Evolutionary conservation across 2,329 filamentous ascomycete genomes (phyloP).

Genomic region (Monosporascus sp.): DNA sequence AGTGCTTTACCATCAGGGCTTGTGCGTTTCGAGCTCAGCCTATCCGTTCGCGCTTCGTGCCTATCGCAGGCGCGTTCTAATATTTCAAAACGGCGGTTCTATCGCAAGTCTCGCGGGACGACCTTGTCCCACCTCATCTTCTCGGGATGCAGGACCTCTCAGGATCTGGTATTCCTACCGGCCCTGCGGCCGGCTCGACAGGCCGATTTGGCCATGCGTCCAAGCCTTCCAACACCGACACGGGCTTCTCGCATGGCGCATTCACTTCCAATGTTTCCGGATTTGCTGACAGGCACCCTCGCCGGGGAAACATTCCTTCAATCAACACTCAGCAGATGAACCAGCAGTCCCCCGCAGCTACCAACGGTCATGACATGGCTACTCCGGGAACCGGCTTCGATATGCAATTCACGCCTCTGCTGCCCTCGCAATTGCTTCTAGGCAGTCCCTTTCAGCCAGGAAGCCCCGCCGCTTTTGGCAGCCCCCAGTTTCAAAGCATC

Average conservation of each 20-base stretch:
- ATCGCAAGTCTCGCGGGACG: conserved; percentile 75
- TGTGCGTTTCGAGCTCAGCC: conserved; percentile 19
- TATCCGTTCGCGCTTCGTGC: conserved; percentile 29
- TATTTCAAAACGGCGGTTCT: conserved; percentile 75
- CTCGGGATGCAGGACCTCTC: conserved; percentile 90
- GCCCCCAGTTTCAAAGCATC: conserved; percentile 85
- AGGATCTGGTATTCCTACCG: conserved; percentile 53
- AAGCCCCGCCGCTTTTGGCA: conserved; percentile 83
- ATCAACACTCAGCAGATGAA: conserved; percentile 79
- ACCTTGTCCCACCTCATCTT: conserved; percentile 78
- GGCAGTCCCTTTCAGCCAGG: conserved; percentile 96
- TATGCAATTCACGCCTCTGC: conserved; percentile 96
- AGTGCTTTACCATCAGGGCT: conserved; percentile 21
- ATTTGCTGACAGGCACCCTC: conserved; percentile 81
- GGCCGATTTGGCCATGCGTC: conserved; percentile 68
- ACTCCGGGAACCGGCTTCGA: conserved; percentile 87
- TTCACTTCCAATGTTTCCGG: conserved; percentile 82
- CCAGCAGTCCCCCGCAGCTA: conserved; percentile 36
- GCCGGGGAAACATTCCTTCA: conserved; percentile 78
- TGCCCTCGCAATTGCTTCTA: conserved; percentile 89
- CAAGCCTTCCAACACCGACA: conserved; percentile 78
- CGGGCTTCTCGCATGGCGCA: conserved; percentile 87
- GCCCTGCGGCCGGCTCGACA: conserved; percentile 47
- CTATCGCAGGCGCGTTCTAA: conserved; percentile 49
- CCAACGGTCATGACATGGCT: conserved; percentile 67